A percentile compares a stretch with the other conserved stretches of the same genome.
These are phyloP conservation scores for Calonectria honghensis DNA, from an alignment of 2,329 filamentous ascomycete species.

Conservation along the genomic window DNA sequence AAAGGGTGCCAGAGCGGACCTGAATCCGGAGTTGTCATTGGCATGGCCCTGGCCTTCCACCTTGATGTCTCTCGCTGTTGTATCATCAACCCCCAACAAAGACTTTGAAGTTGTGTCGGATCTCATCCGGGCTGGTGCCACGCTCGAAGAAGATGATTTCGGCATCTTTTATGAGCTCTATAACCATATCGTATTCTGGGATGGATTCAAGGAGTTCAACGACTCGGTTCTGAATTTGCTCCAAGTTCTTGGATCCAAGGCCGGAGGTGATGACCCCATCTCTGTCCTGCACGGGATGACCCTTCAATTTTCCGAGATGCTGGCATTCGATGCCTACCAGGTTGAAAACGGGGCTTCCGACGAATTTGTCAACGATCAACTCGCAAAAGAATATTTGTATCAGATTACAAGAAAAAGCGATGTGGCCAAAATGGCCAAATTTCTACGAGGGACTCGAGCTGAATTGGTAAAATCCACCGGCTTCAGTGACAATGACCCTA, in stretches of 20 bases:
- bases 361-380: slow-evolving; percentile 8
- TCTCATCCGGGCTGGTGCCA: background rate
- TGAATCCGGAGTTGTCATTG: background rate
- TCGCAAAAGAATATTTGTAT: background rate
- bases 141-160: background rate
- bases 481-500: background rate
- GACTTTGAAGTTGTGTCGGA: slow-evolving; percentile 18
- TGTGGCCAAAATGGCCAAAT: background rate
- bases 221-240: slow-evolving; percentile 2
- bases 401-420: slow-evolving; percentile 4
- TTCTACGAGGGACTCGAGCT: background rate
- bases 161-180: slow-evolving; percentile 15
- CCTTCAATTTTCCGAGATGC: background rate
- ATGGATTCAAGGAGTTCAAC: background rate
- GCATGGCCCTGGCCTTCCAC: slow-evolving; percentile 3
- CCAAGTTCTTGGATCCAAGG: background rate
- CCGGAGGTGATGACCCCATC: background rate
- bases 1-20: background rate
- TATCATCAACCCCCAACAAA: background rate
- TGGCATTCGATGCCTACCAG: background rate
- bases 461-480: background rate
- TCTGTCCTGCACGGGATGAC: background rate
- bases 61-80: background rate
- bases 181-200: slow-evolving; percentile 11
- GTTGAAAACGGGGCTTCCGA: background rate